Conservation (phyloP, 2,329 filamentous ascomycete species). For the Botrytis paeoniae region DNA sequence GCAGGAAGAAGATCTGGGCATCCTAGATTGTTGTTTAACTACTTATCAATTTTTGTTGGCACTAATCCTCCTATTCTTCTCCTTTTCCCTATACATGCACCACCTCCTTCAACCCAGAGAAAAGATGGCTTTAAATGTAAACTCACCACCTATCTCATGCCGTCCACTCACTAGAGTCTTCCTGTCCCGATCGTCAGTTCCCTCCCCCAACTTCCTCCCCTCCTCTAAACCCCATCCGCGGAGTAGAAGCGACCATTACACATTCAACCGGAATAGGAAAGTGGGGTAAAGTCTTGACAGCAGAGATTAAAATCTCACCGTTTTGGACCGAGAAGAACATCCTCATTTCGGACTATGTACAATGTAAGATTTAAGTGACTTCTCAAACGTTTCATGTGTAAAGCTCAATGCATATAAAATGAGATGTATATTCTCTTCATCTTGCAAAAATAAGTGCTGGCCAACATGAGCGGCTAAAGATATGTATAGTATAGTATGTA, state of each 20-base stretch:
- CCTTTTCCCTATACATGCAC: background rate
- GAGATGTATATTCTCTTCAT: background rate
- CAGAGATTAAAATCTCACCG: background rate
- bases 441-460: background rate
- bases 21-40: background rate
- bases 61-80: background rate
- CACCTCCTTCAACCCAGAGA: too few relatives aligned
- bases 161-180: too few relatives aligned
- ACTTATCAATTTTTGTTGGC: background rate
- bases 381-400: background rate
- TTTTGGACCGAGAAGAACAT: background rate
- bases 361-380: background rate
- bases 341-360: background rate
- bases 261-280: background rate
- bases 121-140: too few relatives aligned
- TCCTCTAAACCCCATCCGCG: too few relatives aligned
- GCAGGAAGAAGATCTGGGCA: rapidly evolving
- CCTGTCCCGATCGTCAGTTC: too few relatives aligned
- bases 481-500: background rate
- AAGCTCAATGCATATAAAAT: background rate
- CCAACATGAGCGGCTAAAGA: background rate
- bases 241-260: background rate
- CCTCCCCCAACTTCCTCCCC: too few relatives aligned
- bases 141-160: too few relatives aligned
- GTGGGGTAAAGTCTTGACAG: background rate